Percentiles rank a stretch among this genome's conserved stretches.
Conservation (phyloP, 2,329 filamentous ascomycete genomes). For the Dissoconium aciculare region DNA sequence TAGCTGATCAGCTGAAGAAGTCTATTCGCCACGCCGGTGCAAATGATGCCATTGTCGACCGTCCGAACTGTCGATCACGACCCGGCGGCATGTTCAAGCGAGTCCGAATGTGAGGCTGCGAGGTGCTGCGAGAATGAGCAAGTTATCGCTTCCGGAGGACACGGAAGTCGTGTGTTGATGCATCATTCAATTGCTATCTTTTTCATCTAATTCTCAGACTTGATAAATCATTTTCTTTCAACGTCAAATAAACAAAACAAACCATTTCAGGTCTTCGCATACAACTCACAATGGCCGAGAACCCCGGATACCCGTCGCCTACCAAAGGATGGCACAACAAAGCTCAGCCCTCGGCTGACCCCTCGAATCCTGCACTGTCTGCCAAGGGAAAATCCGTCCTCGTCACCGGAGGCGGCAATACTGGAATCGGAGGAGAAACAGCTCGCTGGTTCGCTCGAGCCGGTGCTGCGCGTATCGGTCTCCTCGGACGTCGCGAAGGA, state of each 20-base stretch:
- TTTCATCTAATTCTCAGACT: too few relatives aligned
- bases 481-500: constrained; percentile 3
- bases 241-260: too few relatives aligned
- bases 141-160: too few relatives aligned
- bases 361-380: constrained; percentile 28
- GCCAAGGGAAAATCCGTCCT: constrained; percentile 28
- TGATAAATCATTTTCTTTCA: too few relatives aligned
- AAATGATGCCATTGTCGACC: too few relatives aligned
- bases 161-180: too few relatives aligned
- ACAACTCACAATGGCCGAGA: neutral
- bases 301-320: constrained; percentile 17
- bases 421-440: constrained; percentile 3
- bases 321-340: constrained; percentile 25
- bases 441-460: constrained; percentile 4
- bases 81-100: too few relatives aligned
- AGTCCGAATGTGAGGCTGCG: too few relatives aligned
- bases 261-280: neutral
- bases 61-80: too few relatives aligned
- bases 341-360: constrained; percentile 25
- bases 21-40: too few relatives aligned
- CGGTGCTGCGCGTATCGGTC: neutral
- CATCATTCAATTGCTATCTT: too few relatives aligned
- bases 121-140: neutral
- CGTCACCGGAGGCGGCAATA: constrained; percentile 31
- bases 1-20: too few relatives aligned